Base-by-base conservation (phyloP, 495 filamentous ascomycete species). In the Penicillium cataractarum region DNA sequence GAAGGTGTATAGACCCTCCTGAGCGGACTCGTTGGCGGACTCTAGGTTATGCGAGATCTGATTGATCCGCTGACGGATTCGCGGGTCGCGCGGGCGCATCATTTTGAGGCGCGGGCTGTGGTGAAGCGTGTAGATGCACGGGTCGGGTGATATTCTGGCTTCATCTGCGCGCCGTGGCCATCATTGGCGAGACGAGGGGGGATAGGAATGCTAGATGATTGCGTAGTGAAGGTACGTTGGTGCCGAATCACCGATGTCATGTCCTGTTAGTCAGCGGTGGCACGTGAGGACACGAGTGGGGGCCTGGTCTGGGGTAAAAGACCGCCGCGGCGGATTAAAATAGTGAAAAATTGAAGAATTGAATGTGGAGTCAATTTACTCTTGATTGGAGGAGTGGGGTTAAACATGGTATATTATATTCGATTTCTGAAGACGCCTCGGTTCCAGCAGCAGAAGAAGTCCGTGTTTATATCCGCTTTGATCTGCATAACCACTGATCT, bases 1-100 rank as follows among this genome's bases (percentile, higher is more conserved):
- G 69, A 98, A 94, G 57, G 87, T 87, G 84, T 92, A 99, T 73
- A 98, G 89, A 59, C 87, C 86, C 56, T 89, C 91, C 62, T 94
- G 93, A 58, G 96, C 93, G 40, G 87, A 89, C 71, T 97, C 92
- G 58, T 96, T 97, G 22, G 92, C 96, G 19, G 90, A 85, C 74
- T 98, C 96, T 76, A 97, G 85, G 64, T 92, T 96, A 66, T 95
- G 90, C 40, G 92, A 91, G 70, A 99, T 86, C 66, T 93, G 90
- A 68, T 98, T 96, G 83, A 97, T 89, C 70, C 89, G 90, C 72
- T 97, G 93, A 40, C 93, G 92, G 75, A 97, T 88, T 67, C 95
- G 92, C 64, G 95, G 95, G 75, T 98, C 96, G 76, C 88, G 88
- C 71, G 90, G 86, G 73, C 84, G 82, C 81, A 87, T 87, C 78